Evolutionary conservation across 768 basidiomycete species (phyloP), one percentile per base, ranked within the genome.

Genomic region (Baorangia bicolor): DNA sequence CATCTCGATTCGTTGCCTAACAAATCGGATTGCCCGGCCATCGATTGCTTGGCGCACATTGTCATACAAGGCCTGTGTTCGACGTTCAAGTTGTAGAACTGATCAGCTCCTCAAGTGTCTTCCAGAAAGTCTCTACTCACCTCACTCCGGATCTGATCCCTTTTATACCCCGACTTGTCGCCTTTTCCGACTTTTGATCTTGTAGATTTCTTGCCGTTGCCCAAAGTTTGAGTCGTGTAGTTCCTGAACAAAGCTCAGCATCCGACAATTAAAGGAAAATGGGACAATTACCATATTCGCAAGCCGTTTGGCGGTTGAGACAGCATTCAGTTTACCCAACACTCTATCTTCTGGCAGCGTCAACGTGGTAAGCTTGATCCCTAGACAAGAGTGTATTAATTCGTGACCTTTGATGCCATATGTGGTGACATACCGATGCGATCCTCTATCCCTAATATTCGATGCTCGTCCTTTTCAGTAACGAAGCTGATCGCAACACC

Each of bases 401-500:
- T 28, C 11, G n/a, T 18, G 31, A 14, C 18, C 8, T 27, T 20
- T 14, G 33, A 23, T 27, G 21, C 21, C n/a, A n/a, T 48, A 47
- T 53, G 40, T 45, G 40, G 33, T 7, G 21, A 78, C 88, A 72
- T 68, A 94, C 94, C 81, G 56, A 98, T 94, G 18, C 92, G 84
- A 34, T 82, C 80, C 73, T 99, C 97, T 53, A 99, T 89, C 57
- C 73, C 81, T 63, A 91, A 61, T 38, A 99, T 84, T 44, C 87
- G 78, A 51, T 92, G 87, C 64, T 95, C 92, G 68, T 98, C 97
- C 41, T 82, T 78, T 73, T 98, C 96, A 2, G 96, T 97, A 49
- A 98, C 90, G 67, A 98, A 92, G 65, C 94, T 98, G 28, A 98
- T 79, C 1, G 93, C 93, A 46, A 94, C 75, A 64, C 97, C 97